These are phyloP conservation scores for Lyophyllum decastes DNA, from an alignment of 768 basidiomycete genomes.

Conservation along the genomic window DNA sequence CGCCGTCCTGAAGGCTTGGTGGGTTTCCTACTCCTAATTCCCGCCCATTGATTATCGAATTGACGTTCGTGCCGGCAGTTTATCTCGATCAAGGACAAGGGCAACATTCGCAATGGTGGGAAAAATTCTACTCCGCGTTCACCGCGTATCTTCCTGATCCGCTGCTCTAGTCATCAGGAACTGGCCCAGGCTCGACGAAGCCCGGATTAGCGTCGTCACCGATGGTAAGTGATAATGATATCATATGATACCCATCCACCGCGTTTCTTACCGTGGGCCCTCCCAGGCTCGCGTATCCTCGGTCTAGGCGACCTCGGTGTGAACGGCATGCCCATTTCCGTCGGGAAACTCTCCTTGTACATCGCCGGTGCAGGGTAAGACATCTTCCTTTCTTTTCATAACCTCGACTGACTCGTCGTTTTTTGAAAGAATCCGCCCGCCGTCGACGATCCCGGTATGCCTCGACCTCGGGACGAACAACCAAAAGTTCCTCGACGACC, in stretches of 20 bases:
- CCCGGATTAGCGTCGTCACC: constrained; percentile 91
- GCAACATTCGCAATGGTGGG: constrained; percentile 59
- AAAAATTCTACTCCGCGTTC: constrained; percentile 7
- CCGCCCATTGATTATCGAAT: too few species aligned
- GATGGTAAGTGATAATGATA: constrained; percentile 56
- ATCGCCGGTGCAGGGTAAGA: constrained; percentile 85
- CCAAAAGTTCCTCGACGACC: constrained; percentile 76
- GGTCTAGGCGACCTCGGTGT: constrained; percentile 85
- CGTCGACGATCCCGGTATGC: constrained; percentile 79
- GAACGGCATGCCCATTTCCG: constrained; percentile 86
- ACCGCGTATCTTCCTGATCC: background rate
- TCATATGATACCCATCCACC: background rate
- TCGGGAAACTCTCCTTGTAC: constrained; percentile 92
- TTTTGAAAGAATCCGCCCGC: constrained; percentile 63
- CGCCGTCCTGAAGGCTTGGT: constrained; percentile 75
- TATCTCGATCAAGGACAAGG: constrained; percentile 83
- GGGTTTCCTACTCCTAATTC: constrained; percentile 19
- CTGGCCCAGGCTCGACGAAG: constrained; percentile 73
- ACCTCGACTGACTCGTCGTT: background rate
- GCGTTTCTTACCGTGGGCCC: constrained; percentile 18
- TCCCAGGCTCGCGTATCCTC: constrained; percentile 78
- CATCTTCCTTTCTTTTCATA: background rate
- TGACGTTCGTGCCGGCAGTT: constrained; percentile 53
- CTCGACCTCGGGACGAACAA: constrained; percentile 92
- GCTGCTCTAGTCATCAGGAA: constrained; percentile 54